Percentiles rank a stretch among this genome's conserved stretches.
Evolutionary conservation across 139 green algal species (phyloP).

Genomic region (Edaphochlamys debaryana): DNA sequence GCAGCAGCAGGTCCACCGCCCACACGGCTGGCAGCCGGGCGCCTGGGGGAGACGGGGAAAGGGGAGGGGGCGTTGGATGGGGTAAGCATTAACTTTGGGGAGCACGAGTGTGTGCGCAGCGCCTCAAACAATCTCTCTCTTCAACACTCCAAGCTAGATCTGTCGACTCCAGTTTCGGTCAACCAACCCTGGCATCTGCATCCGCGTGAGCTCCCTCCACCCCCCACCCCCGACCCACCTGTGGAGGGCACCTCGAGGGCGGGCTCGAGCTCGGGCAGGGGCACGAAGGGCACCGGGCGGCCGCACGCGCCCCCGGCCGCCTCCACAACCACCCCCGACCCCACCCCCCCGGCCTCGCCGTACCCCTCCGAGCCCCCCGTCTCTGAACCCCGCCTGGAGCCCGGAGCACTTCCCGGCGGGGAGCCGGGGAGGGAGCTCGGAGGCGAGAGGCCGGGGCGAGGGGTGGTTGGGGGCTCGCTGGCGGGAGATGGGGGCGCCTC

Average conservation of each 20-base stretch:
- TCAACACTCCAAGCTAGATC: neutral
- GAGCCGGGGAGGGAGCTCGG: no score
- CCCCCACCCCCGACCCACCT: neutral
- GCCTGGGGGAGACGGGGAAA: neutral
- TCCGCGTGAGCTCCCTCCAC: neutral
- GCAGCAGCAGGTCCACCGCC: conserved; percentile 25
- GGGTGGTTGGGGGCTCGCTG: no score
- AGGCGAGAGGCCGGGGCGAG: no score
- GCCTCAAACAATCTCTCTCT: neutral
- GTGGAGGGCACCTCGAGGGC: conserved; percentile 5
- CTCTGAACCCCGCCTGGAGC: no score
- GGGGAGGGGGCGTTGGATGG: neutral
- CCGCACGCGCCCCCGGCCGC: no score
- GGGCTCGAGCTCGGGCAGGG: no score
- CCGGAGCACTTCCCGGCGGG: no score
- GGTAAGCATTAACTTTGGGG: neutral
- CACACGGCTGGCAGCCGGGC: conserved; percentile 21
- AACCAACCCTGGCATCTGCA: neutral
- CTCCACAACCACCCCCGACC: neutral
- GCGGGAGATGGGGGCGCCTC: no score
- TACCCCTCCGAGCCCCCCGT: no score
- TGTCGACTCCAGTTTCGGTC: neutral
- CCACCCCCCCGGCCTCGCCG: neutral
- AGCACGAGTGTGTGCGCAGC: neutral
- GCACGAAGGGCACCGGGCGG: neutral